A percentile compares a stretch with the other conserved stretches of the same genome.
phyloP scores from a whole-genome alignment of 129 eudicot species.

The Tanacetum coccineum region DNA sequence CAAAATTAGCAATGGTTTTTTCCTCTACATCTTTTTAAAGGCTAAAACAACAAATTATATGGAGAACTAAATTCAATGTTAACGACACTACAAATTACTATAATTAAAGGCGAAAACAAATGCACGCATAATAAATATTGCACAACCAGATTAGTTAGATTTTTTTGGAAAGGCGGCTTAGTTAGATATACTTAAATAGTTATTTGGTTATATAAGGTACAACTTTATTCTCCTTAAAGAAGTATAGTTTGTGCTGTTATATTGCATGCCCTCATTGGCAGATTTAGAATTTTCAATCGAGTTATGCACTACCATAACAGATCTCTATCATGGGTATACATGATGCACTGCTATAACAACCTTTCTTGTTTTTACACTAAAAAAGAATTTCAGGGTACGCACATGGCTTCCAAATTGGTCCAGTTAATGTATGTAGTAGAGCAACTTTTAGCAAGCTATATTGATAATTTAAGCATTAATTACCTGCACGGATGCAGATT shows the following conservation, averaged over 20 bases:
- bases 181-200: conserved; percentile 4
- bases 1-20: too few relatives aligned
- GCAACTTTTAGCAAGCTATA: not conserved
- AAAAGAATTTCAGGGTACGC: not conserved
- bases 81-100: not conserved
- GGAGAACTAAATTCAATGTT: not conserved
- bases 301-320: not conserved
- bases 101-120: not conserved
- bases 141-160: not conserved
- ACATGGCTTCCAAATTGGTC: not conserved
- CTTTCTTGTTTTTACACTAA: conserved; percentile 1
- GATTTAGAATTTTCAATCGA: not conserved
- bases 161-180: too few relatives aligned
- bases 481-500: conserved; percentile 85
- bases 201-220: not conserved
- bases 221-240: not conserved
- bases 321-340: not conserved
- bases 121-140: too few relatives aligned
- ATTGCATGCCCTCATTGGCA: not conserved
- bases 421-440: too few relatives aligned
- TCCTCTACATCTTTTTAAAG: too few relatives aligned
- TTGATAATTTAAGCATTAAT: not conserved
- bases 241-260: not conserved
- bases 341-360: not conserved
- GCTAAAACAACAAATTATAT: too few relatives aligned